Percentiles rank a stretch among this genome's conserved stretches.
These are phyloP conservation scores for Orbilia quercus DNA, from an alignment of 2,329 filamentous ascomycete species.

Conservation along the genomic window DNA sequence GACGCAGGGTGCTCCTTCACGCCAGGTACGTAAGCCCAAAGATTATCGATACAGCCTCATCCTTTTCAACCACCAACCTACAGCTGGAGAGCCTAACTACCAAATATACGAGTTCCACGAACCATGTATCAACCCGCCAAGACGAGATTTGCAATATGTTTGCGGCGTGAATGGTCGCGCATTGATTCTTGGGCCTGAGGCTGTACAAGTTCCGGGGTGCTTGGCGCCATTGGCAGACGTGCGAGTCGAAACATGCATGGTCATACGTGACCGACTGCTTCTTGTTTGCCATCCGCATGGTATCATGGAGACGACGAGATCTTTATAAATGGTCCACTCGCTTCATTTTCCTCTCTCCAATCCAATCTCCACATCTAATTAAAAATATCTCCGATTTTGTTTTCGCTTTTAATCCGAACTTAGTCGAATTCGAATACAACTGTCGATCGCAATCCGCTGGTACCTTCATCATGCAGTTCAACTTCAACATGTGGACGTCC, in stretches of 20 bases:
- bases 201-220: constrained; percentile 7
- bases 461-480: not conserved
- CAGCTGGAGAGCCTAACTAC: not conserved
- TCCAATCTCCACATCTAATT: no score
- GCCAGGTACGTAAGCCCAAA: not conserved
- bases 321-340: not conserved
- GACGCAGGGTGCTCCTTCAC: no score
- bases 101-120: not conserved
- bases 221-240: constrained; percentile 26
- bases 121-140: not conserved
- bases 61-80: not conserved
- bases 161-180: constrained; percentile 1
- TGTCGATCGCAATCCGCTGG: no score
- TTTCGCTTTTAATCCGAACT: not conserved
- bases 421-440: no score
- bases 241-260: constrained; percentile 10
- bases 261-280: no score
- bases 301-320: not conserved
- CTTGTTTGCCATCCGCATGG: not conserved
- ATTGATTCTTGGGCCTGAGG: constrained; percentile 4
- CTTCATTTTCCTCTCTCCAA: no score
- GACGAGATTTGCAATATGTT: constrained; percentile 8
- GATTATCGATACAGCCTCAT: not conserved
- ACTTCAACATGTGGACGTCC: constrained; percentile 20
- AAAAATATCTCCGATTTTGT: not conserved